Evolutionary conservation across 2,329 filamentous ascomycete genomes (phyloP), one percentile per base, ranked within the genome.

Genomic region (Penicillium sp.): DNA sequence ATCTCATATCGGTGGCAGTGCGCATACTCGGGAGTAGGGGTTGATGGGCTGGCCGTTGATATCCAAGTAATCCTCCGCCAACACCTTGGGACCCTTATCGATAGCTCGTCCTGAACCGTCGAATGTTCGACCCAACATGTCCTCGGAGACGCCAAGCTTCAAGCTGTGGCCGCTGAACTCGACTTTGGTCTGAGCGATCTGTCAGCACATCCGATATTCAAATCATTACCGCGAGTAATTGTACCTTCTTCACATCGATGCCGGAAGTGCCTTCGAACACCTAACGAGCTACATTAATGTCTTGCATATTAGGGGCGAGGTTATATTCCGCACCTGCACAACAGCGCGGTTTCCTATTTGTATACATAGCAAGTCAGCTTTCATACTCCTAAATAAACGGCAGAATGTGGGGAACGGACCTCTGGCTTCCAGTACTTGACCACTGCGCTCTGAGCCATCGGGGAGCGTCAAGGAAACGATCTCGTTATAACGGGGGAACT

Each of bases 41-140:
- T 98, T 98, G 75, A 98, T 98, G 53, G 93, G 91, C 72, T 84
- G 93, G 68, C 93, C 93, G 77, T 98, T 98, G 76, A 98, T 98
- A 65, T 98, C 94, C 62, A 98, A 79, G 72, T 95, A 98, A 64
- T 98, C 93, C 73, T 98, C 93, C 45, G 93, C 90, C 58, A 98
- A 77, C 64, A 98, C 93, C 77, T 96, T 97, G 54, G 93, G 93
- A 48, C 94, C 93, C 77, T 97, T 98, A 76, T 98, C 93, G 71
- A 98, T 98, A 62, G 94, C 87, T 72, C 91, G 86, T 68, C 93
- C 93, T 53, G 93, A 97, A 65, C 93, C 93, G 76, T 98, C 90
- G 69, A 98, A 98, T 72, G 97, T 89, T 77, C 94, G 91, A 59
- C 93, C 93, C 74, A 98, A 75, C 93, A 98, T 98, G 77, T 98